A percentile compares a stretch with the other conserved stretches of the same genome.
phyloP scores from a whole-genome alignment of 2,329 filamentous ascomycete species.

The Beauveria asiatica region DNA sequence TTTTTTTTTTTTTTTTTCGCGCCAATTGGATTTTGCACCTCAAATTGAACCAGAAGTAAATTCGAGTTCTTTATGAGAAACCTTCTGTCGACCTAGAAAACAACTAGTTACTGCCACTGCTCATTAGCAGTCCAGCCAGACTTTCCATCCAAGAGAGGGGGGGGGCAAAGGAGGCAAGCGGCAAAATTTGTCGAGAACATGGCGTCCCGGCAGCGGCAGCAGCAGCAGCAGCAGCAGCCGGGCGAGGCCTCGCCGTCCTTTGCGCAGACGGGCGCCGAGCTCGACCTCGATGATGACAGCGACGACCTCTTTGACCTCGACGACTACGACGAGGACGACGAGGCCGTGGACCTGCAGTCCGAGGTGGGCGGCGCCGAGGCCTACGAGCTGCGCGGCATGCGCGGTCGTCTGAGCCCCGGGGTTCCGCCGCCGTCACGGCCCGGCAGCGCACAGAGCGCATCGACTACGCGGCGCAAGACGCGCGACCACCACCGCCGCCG shows the following conservation, averaged over 20 bases:
- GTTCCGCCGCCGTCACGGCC: not conserved
- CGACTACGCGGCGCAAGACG: constrained; percentile 1
- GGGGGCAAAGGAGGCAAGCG: not conserved
- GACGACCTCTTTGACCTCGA: constrained; percentile 16
- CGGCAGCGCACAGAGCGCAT: constrained; percentile 11
- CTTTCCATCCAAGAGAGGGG: not conserved
- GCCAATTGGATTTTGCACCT: not conserved
- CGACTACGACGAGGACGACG: constrained; percentile 15
- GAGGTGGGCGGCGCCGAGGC: constrained; percentile 23
- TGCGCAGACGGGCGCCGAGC: constrained; percentile 31
- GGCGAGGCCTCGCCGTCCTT: constrained; percentile 26
- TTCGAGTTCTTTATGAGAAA: too few relatives aligned
- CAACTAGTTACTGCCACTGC: not conserved
- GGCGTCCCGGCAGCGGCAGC: constrained; percentile 18
- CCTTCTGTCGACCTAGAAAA: not conserved
- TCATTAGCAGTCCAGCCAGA: not conserved
- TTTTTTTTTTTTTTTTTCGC: not conserved
- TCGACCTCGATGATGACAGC: constrained; percentile 28
- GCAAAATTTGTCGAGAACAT: too few relatives aligned
- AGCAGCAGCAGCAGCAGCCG: constrained; percentile 12
- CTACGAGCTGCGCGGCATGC: constrained; percentile 23
- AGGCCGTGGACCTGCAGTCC: constrained; percentile 19
- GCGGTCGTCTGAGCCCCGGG: not conserved
- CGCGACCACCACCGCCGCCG: constrained; percentile 1
- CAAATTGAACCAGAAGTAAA: too few relatives aligned